Evolutionary conservation across 768 basidiomycete species (phyloP), one percentile per base, ranked within the genome.

Genomic region (Amanita rubescens): DNA sequence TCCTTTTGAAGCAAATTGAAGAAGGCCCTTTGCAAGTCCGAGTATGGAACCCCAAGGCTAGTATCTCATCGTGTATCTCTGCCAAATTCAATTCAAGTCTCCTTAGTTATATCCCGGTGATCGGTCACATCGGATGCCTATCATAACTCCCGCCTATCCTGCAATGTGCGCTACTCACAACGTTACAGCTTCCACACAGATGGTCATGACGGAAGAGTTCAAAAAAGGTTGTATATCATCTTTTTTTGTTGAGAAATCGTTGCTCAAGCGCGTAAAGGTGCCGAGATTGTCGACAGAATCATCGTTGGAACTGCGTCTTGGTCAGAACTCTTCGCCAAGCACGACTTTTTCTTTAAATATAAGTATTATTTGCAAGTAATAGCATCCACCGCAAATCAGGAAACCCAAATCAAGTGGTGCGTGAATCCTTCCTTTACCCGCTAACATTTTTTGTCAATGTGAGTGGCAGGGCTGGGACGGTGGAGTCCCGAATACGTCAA

Each of bases 91-190:
- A 49, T 42, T 53, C 27, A 35, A 61, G 53, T 42, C 30, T 43
- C 9, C 47, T n/a, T 35, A 94, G 89, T 68, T 96, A 51, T 97
- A 95, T 67, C 93, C 93, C 4, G 82, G 82, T 55, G 94, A 97
- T 68, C 79, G 90, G 54, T 80, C 90, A n/a, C 96, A 99, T 70
- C 81, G 92, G 59, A 98, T 98, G 96, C 96, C 96, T 11, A 97
- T 99, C 63, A 98, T 99, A 61, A 99, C 96, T 1, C 96, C 96
- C 3, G 94, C 96, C 10, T 99, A 97, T 69, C 96, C 96, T 43
- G 86, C 95, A 5, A 99, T 99, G 95, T 98, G 95, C 67, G 83
- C 95, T 22, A 99, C 96, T 15, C 96, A 99, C 72, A 99, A 98
- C 62, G 94, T 98, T 56, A 94, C 93, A 49, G 81, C 82, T 39